Conservation (phyloP, 305 asterid species). For the Fraxinus sp. region DNA sequence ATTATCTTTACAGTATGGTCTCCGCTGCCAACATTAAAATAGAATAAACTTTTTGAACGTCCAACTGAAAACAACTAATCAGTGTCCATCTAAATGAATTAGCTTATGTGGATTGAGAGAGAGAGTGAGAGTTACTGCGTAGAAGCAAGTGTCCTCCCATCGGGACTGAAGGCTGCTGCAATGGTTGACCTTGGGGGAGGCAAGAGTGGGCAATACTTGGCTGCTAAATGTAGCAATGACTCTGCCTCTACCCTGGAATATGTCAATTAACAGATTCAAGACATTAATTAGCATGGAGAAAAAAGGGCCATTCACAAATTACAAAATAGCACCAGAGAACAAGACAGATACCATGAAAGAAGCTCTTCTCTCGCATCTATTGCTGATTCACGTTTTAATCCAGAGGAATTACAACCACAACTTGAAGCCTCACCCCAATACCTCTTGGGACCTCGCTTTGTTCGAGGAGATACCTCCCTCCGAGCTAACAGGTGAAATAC, state of each 20-base stretch:
- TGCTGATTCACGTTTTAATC: not conserved
- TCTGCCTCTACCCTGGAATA: slow-evolving; percentile 86
- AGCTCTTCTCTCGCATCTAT: slow-evolving; percentile 52
- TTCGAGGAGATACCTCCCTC: slow-evolving; percentile 62
- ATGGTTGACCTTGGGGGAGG: slow-evolving; percentile 98
- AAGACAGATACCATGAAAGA: slow-evolving; percentile 66
- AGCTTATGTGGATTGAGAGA: not conserved
- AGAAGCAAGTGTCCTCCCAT: slow-evolving; percentile 93
- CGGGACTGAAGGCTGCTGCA: slow-evolving; percentile 96
- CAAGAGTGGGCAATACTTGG: slow-evolving; percentile 73
- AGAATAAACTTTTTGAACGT: slow-evolving; percentile 8
- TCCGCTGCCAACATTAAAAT: slow-evolving; percentile 59
- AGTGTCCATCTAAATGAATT: not conserved
- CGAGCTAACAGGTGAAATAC: slow-evolving; percentile 63
- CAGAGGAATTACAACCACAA: not conserved
- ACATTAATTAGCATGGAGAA: not conserved
- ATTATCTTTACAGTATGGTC: slow-evolving; percentile 97
- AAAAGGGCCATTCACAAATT: slow-evolving; percentile 11
- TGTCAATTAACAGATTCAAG: slow-evolving; percentile 3
- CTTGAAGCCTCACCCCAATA: not conserved
- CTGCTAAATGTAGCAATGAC: slow-evolving; percentile 73
- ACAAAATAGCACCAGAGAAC: slow-evolving; percentile 11
- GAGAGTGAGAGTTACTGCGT: slow-evolving; percentile 61
- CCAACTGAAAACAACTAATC: not conserved
- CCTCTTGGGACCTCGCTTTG: not conserved